A percentile compares a stretch with the other conserved stretches of the same genome.
Conservation (phyloP, 371 early-diverging fungal species). For the Actinomortierella wolfii region DNA sequence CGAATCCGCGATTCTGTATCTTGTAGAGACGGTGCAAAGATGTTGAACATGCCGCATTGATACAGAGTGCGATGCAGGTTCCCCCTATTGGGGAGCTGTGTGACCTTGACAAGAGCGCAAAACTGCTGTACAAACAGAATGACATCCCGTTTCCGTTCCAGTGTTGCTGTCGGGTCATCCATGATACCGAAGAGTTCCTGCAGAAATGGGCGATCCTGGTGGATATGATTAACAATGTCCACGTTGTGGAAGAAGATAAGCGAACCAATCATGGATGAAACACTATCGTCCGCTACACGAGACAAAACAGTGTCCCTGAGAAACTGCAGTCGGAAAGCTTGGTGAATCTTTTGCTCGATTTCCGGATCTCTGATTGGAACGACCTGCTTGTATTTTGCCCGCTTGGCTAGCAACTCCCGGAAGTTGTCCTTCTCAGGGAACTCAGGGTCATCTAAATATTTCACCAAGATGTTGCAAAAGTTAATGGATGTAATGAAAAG, state of each 20-base stretch:
- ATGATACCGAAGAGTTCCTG: slow-evolving; percentile 70
- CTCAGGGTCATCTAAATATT: slow-evolving; percentile 76
- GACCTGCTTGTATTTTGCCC: slow-evolving; percentile 72
- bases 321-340: slow-evolving; percentile 82
- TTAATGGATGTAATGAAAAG: not conserved
- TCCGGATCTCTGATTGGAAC: slow-evolving; percentile 74
- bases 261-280: slow-evolving; percentile 68
- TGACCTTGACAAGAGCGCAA: slow-evolving; percentile 68
- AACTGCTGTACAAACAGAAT: slow-evolving; percentile 79
- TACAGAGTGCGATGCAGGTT: slow-evolving; percentile 72
- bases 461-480: no score
- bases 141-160: slow-evolving; percentile 64
- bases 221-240: slow-evolving; percentile 78
- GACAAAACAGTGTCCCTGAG: slow-evolving; percentile 82
- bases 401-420: slow-evolving; percentile 65
- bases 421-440: slow-evolving; percentile 71
- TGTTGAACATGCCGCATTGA: slow-evolving; percentile 75
- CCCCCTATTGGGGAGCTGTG: slow-evolving; percentile 63
- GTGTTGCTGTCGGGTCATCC: slow-evolving; percentile 50
- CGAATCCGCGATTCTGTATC: slow-evolving; percentile 58
- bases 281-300: slow-evolving; percentile 72
- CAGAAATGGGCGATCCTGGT: slow-evolving; percentile 67
- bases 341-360: slow-evolving; percentile 75
- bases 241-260: slow-evolving; percentile 80
- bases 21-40: slow-evolving; percentile 69